These are phyloP conservation scores for Acmispon strigosus DNA, from an alignment of 306 rosid genomes.

Conservation along the genomic window DNA sequence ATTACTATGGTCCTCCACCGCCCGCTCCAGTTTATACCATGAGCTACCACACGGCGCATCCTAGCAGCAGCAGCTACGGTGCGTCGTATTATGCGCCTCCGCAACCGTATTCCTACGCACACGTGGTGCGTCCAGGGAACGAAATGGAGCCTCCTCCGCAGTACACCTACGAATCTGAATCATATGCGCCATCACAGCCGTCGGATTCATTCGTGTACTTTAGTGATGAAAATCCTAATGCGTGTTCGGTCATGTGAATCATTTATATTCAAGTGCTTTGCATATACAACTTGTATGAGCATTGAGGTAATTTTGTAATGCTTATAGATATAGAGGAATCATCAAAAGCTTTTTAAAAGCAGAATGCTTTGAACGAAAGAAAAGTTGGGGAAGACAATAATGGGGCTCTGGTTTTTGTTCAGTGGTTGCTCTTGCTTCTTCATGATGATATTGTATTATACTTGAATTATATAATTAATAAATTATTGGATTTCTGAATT, in stretches of 20 bases:
- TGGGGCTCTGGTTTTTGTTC: neutral
- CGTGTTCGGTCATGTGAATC: conserved; percentile 51
- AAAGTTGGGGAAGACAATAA: conserved; percentile 16
- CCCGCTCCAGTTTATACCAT: conserved; percentile 32
- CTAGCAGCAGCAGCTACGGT: conserved; percentile 30
- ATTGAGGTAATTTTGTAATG: conserved; percentile 31
- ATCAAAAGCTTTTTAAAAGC: neutral
- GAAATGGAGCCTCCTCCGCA: conserved; percentile 26
- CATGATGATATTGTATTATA: neutral
- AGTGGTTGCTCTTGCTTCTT: neutral
- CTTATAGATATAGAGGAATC: conserved; percentile 22
- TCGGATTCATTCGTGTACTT: conserved; percentile 57
- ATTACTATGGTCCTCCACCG: conserved; percentile 17
- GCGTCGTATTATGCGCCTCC: conserved; percentile 43
- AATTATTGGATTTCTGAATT: neutral
- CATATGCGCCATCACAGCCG: conserved; percentile 29
- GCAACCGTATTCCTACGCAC: conserved; percentile 33
- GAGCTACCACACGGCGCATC: conserved; percentile 45
- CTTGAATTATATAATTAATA: neutral
- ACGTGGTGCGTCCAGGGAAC: conserved; percentile 17
- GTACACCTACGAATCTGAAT: conserved; percentile 16
- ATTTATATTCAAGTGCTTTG: conserved; percentile 5
- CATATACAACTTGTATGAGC: conserved; percentile 33
- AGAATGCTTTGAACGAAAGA: neutral
- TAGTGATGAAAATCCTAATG: conserved; percentile 87